Base-by-base conservation (phyloP, 2,329 filamentous ascomycete genomes). In the Didymella exigua region DNA sequence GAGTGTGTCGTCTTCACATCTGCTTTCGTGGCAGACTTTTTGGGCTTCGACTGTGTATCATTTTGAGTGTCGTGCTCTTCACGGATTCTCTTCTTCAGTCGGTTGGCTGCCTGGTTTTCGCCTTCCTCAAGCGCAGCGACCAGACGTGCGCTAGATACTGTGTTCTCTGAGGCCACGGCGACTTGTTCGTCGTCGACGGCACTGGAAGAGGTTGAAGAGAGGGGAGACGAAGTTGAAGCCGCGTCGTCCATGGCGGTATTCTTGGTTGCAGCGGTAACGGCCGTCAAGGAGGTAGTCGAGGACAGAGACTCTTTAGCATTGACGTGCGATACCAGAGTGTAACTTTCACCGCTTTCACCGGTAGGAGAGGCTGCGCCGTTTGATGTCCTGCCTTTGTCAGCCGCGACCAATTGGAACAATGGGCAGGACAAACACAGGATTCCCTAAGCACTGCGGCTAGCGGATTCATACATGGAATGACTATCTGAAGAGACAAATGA, bases 351-450 rank as follows among this genome's bases (percentile, higher is more conserved):
- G 10, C 8, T 21, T 18, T 40, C 18, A 10, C 14, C 23, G 8
- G 13, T n/a, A 37, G 30, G 14, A 45, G 11, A 10, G 9, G n/a
- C 11, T 2, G 36, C 10, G 2, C n/a, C 23, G 40, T 41, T 46
- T 54, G 46, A 31, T 11, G 14, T 31, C 10, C 52, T 55, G 34
- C 29, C 23, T 47, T 50, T 45, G 40, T 49, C 29, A 49, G 46
- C 27, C 13, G 34, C 9, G 23, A 19, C 24, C 24, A 8, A 16
- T 21, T 14, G 14, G 16, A 14, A 42, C 36, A 36, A 30, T 24
- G 18, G 19, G 16, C 6, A 14, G 14, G 29, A 47, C 23, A 30
- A 38, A 49, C 30, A 14, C 14, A n/a, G 14, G 16, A 5, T 18
- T 21, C 14, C 18, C 40, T 14, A 5, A 27, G 3, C 9, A 2